A percentile compares a stretch with the other conserved stretches of the same genome.
Conservation (phyloP, 176 grass and related monocot genomes). For the Melocanna baccifera region DNA sequence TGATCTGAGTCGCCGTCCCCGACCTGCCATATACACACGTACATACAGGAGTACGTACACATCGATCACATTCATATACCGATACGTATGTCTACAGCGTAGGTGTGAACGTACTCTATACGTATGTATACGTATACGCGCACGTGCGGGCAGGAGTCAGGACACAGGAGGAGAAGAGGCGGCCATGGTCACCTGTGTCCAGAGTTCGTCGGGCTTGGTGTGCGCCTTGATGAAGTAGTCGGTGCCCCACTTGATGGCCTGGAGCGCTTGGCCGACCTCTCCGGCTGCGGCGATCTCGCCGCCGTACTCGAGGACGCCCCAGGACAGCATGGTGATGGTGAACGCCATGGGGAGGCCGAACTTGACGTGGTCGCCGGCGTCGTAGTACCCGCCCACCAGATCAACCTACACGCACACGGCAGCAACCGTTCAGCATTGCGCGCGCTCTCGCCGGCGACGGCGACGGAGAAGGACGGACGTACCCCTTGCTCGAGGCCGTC, state of each 20-base stretch:
- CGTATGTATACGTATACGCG: background rate
- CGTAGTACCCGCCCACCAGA: conserved; percentile 86
- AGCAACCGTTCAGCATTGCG: background rate
- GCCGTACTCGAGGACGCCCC: conserved; percentile 68
- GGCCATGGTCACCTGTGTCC: conserved; percentile 51
- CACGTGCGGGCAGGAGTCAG: background rate
- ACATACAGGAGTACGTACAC: background rate
- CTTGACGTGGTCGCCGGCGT: conserved; percentile 93
- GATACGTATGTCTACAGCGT: conserved; percentile 10
- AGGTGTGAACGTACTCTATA: background rate
- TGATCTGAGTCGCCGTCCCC: conserved; percentile 93
- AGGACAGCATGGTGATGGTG: conserved; percentile 73
- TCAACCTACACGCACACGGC: conserved; percentile 44
- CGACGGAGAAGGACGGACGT: background rate
- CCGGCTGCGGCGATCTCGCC: conserved; percentile 37
- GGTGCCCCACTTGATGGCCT: conserved; percentile 86
- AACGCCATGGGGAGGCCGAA: conserved; percentile 97
- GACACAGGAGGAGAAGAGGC: background rate
- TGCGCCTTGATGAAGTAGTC: conserved; percentile 92
- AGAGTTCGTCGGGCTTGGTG: conserved; percentile 58
- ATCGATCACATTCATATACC: background rate
- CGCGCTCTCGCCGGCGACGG: background rate
- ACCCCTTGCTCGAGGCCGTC: conserved; percentile 94
- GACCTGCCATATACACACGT: conserved; percentile 39
- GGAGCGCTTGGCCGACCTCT: conserved; percentile 57